phyloP scores from a whole-genome alignment of 176 grass and related monocot species.

The Pharus latifolius region DNA sequence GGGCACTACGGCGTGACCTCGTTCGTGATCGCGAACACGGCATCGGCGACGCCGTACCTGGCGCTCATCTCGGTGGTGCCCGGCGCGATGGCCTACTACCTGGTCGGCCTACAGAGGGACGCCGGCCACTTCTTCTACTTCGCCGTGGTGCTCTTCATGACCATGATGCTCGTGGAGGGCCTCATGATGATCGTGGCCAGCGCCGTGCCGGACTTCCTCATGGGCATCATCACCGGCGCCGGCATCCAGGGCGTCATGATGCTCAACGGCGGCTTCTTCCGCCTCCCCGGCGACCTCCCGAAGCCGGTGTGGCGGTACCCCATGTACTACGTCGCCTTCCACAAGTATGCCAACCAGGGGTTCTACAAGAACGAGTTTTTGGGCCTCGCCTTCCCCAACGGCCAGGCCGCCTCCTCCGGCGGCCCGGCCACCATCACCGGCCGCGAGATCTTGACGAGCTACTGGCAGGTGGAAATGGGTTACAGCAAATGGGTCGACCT shows the following conservation, averaged over 20 bases:
- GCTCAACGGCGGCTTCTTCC: constrained; percentile 82
- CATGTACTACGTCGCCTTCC: constrained; percentile 83
- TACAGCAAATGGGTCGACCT: constrained; percentile 85
- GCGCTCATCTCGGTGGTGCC: constrained; percentile 67
- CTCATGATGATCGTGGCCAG: constrained; percentile 91
- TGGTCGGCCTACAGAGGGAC: constrained; percentile 47
- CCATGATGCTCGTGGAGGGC: constrained; percentile 80
- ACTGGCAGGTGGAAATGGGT: constrained; percentile 67
- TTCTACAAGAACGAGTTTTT: constrained; percentile 91
- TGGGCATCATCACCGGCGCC: constrained; percentile 92
- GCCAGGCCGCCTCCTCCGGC: constrained; percentile 20
- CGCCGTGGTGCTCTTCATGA: constrained; percentile 55
- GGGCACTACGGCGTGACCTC: constrained; percentile 85
- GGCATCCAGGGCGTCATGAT: constrained; percentile 93
- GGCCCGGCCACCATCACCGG: constrained; percentile 36
- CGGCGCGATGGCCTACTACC: constrained; percentile 74
- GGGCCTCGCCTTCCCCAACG: constrained; percentile 63
- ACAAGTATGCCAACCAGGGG: constrained; percentile 76
- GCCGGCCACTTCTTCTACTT: constrained; percentile 78
- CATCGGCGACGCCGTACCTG: constrained; percentile 69
- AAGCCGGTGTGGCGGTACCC: constrained; percentile 66
- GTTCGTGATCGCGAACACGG: constrained; percentile 68
- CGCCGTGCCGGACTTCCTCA: constrained; percentile 78
- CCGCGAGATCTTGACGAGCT: constrained; percentile 36
- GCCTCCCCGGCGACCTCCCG: constrained; percentile 59